Percentiles rank a stretch among this genome's conserved stretches.
Evolutionary conservation across 495 filamentous ascomycete genomes (phyloP).

Genomic region (Xylaria longipes): DNA sequence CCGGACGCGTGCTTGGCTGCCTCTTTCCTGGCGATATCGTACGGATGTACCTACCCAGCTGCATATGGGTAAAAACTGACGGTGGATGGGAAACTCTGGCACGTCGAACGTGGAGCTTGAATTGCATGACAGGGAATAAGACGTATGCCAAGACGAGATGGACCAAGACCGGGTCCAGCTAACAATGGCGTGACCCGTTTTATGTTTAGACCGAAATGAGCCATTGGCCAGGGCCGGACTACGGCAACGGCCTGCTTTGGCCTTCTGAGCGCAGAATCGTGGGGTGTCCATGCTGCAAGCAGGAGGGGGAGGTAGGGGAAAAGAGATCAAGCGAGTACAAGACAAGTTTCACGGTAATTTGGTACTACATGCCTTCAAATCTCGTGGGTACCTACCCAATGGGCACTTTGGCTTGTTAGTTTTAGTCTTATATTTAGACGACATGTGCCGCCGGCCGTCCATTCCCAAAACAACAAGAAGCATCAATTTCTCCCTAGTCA

Average conservation of each 20-base stretch:
- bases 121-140: constrained; percentile 24
- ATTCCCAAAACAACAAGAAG: neutral
- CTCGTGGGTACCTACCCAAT: neutral
- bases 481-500: neutral
- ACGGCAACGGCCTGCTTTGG: constrained; percentile 10
- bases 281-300: neutral
- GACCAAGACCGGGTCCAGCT: neutral
- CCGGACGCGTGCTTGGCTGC: constrained; percentile 15
- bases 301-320: neutral
- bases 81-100: neutral
- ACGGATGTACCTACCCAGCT: neutral
- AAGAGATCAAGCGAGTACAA: neutral
- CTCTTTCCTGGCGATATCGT: neutral
- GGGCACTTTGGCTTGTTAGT: neutral
- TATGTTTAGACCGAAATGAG: constrained; percentile 21
- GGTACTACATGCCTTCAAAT: neutral
- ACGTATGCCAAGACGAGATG: constrained; percentile 24
- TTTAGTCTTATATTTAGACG: neutral
- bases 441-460: neutral
- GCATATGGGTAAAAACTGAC: neutral
- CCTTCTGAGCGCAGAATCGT: neutral
- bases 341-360: neutral
- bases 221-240: constrained; percentile 5
- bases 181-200: constrained; percentile 10
- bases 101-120: constrained; percentile 14